Evolutionary conservation across 495 filamentous ascomycete species (phyloP), one percentile per base, ranked within the genome.

Genomic region (Haplographium delicatum): DNA sequence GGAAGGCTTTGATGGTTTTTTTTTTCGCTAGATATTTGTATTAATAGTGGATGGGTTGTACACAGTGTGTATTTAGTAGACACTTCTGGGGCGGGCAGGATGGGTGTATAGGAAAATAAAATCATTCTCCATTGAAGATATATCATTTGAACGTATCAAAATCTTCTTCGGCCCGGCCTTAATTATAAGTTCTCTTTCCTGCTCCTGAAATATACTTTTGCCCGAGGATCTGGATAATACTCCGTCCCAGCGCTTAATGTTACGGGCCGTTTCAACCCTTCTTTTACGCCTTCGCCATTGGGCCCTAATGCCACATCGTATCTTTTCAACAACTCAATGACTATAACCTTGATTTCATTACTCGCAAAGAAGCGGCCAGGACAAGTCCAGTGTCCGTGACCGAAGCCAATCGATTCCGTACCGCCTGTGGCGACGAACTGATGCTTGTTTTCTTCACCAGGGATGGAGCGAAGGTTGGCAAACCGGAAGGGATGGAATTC

Each of bases 361-460:
- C 18, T 28, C 0, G 74, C 77, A 41, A 83, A 80, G 63, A 79
- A 80, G 7, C 82, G 65, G 0, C 81, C 82, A 0, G 80, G 80
- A 56, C 79, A 82, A 0, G 81, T 76, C 44, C 81, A 73, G 19
- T 59, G 57, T 1, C 80, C 79, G 49, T 74, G 65, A 0, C 80
- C 79, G 37, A 79, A 83, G 20, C 11, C 31, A 15, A 31, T 30
- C 4, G 13, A 30, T 7, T 60, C 57, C 1, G 47, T n/a, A n/a
- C n/a, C n/a, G 5, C 27, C 9, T 2, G 76, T 68, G 34, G 68
- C 66, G 8, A 72, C 68, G 46, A 74, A 76, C 25, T 76, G 57
- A 20, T 56, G 53, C 24, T 47, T 53, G 24, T 61, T 57, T 31
- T 57, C 54, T 11, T 52, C 40, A 2, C 58, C 58, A 0, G 44